Percentiles rank a stretch among this genome's conserved stretches.
These are phyloP conservation scores for Melampsora abietis-canadensis DNA, from an alignment of 1,284 basidiomycete genomes.

Conservation along the genomic window DNA sequence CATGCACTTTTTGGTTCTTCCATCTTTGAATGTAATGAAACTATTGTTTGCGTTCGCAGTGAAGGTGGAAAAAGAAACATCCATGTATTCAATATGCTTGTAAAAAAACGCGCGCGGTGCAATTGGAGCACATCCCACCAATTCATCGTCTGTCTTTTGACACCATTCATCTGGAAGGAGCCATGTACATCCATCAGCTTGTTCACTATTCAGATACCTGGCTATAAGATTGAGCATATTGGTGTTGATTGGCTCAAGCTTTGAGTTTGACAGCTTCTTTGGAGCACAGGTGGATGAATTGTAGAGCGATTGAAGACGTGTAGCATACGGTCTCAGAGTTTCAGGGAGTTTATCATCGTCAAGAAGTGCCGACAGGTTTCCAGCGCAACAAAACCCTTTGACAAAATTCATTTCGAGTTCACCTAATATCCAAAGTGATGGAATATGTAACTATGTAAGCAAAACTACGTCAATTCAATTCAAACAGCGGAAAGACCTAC, in stretches of 20 bases:
- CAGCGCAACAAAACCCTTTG: constrained; percentile 4
- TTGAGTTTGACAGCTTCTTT: neutral
- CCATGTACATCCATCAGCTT: no score
- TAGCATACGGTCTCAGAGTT: neutral
- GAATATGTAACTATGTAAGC: neutral
- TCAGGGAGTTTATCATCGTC: constrained; percentile 11
- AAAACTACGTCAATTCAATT: neutral
- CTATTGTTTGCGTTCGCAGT: constrained; percentile 5
- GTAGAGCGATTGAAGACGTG: constrained; percentile 4
- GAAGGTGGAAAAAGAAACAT: neutral
- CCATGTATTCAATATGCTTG: neutral
- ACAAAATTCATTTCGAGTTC: constrained; percentile 12
- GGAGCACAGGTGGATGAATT: neutral
- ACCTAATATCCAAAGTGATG: neutral
- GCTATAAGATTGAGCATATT: no score
- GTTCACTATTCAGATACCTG: no score
- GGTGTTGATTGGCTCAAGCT: neutral
- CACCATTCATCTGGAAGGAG: no score
- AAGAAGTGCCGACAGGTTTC: constrained; percentile 1
- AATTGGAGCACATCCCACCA: neutral
- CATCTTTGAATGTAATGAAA: neutral
- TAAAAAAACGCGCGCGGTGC: neutral
- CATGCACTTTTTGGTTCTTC: neutral
- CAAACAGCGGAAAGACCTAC: neutral
- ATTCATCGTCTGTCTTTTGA: neutral